Conservation (phyloP, 495 filamentous ascomycete species). For the Lepidopterella palustris region DNA sequence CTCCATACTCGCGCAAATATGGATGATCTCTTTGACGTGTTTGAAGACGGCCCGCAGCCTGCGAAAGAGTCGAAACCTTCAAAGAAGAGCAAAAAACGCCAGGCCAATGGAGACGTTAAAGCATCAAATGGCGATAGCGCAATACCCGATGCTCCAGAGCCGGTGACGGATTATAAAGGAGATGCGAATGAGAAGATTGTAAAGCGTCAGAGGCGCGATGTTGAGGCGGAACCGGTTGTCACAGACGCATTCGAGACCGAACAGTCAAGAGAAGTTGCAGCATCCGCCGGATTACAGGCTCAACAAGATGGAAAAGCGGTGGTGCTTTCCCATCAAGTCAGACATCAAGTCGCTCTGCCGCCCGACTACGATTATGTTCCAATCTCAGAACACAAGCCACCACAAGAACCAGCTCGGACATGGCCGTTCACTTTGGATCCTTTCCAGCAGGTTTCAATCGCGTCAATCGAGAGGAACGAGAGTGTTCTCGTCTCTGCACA, state of each 20-base stretch:
- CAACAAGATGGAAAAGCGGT: slow-evolving; percentile 59
- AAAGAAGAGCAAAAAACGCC: slow-evolving; percentile 47
- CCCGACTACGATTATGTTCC: slow-evolving; percentile 90
- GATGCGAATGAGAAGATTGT: slow-evolving; percentile 45
- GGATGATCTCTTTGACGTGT: slow-evolving; percentile 40
- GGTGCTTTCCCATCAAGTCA: slow-evolving; percentile 89
- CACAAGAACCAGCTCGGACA: slow-evolving; percentile 71
- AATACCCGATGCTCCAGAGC: slow-evolving; percentile 36
- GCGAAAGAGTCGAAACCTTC: slow-evolving; percentile 10
- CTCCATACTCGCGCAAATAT: slow-evolving; percentile 3
- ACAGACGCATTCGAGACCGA: slow-evolving; percentile 96
- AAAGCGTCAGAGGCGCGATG: slow-evolving; percentile 72
- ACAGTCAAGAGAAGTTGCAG: slow-evolving; percentile 80
- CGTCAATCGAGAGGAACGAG: slow-evolving; percentile 89
- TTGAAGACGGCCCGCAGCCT: slow-evolving; percentile 31
- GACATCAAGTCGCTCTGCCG: slow-evolving; percentile 93
- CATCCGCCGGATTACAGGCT: slow-evolving; percentile 70
- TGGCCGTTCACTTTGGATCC: slow-evolving; percentile 92
- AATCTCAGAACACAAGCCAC: slow-evolving; percentile 81
- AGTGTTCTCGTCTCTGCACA: slow-evolving; percentile 96
- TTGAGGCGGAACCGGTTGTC: slow-evolving; percentile 71
- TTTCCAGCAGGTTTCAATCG: slow-evolving; percentile 88
- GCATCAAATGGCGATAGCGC: slow-evolving; percentile 20
- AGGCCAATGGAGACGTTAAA: slow-evolving; percentile 72
- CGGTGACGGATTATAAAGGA: slow-evolving; percentile 28